phyloP scores from a whole-genome alignment of 2,329 filamentous ascomycete genomes.

The Lecanicillium sp. region DNA sequence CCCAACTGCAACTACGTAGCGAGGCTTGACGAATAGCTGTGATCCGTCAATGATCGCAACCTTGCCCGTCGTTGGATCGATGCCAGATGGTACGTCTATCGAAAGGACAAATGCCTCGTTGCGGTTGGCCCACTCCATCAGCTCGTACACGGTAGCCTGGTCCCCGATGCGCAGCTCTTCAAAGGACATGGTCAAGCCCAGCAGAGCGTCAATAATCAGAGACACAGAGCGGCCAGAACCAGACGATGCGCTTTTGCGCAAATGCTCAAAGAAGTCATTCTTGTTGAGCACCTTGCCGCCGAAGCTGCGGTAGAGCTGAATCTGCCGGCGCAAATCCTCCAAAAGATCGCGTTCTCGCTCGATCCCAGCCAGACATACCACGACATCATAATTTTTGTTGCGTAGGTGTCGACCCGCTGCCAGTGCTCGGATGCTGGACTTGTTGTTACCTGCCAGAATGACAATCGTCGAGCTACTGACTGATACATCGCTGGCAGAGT shows the following conservation, averaged over 20 bases:
- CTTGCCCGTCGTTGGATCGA: conserved; percentile 69
- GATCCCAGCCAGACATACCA: conserved; percentile 76
- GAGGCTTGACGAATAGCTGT: conserved; percentile 70
- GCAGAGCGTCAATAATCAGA: conserved; percentile 79
- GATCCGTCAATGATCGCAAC: conserved; percentile 62
- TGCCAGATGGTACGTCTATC: conserved; percentile 84
- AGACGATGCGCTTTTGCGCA: conserved; percentile 36
- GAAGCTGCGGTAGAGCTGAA: conserved; percentile 76
- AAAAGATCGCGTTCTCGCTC: conserved; percentile 76
- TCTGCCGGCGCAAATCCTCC: conserved; percentile 71
- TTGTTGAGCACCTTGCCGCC: conserved; percentile 64
- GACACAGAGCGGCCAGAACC: conserved; percentile 46
- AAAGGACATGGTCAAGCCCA: conserved; percentile 81
- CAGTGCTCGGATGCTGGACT: conserved; percentile 75
- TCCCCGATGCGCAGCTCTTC: conserved; percentile 79
- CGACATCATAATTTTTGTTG: conserved; percentile 71
- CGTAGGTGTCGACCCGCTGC: conserved; percentile 80
- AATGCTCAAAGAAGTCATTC: conserved; percentile 51
- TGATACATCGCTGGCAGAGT: conserved; percentile 19
- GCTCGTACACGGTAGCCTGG: conserved; percentile 74
- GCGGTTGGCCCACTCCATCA: conserved; percentile 91
- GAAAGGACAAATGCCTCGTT: conserved; percentile 75
- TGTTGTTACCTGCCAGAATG: conserved; percentile 92
- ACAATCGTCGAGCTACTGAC: conserved; percentile 42
- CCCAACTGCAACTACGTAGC: conserved; percentile 76